These are phyloP conservation scores for Calcarisporium arbuscula DNA, from an alignment of 2,329 filamentous ascomycete species.

Conservation along the genomic window DNA sequence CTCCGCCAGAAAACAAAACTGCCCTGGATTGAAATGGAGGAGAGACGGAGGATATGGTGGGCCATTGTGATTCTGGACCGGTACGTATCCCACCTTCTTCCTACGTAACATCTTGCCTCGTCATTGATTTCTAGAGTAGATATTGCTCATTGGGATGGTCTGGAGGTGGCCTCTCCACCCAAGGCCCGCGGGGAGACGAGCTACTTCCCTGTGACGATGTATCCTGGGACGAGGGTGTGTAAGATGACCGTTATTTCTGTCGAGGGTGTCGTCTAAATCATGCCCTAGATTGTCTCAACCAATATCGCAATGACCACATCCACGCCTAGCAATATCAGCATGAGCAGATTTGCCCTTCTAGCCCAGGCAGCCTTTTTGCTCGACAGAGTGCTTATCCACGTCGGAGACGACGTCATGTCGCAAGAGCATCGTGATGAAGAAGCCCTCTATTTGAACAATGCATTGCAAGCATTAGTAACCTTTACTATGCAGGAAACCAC, in stretches of 20 bases:
- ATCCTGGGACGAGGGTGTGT: conserved; percentile 16
- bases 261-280: too few relatives aligned
- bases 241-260: too few relatives aligned
- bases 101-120: background rate
- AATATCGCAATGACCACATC: too few relatives aligned
- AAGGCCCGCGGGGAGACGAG: conserved; percentile 18
- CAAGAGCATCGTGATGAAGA: too few relatives aligned
- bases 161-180: conserved; percentile 17
- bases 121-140: too few relatives aligned
- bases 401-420: too few relatives aligned
- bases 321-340: conserved; percentile 14
- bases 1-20: too few relatives aligned
- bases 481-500: too few relatives aligned
- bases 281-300: conserved; percentile 9
- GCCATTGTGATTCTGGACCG: conserved; percentile 25
- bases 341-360: conserved; percentile 22
- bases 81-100: conserved; percentile 10
- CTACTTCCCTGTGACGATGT: conserved; percentile 20
- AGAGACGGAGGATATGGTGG: conserved; percentile 27
- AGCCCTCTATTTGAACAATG: too few relatives aligned
- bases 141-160: conserved; percentile 14
- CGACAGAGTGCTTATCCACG: too few relatives aligned
- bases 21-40: conserved; percentile 25
- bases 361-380: conserved; percentile 26
- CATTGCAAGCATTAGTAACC: too few relatives aligned